Evolutionary conservation across 805 yeast genomes (phyloP).

Genomic region (Candida oleophila): DNA sequence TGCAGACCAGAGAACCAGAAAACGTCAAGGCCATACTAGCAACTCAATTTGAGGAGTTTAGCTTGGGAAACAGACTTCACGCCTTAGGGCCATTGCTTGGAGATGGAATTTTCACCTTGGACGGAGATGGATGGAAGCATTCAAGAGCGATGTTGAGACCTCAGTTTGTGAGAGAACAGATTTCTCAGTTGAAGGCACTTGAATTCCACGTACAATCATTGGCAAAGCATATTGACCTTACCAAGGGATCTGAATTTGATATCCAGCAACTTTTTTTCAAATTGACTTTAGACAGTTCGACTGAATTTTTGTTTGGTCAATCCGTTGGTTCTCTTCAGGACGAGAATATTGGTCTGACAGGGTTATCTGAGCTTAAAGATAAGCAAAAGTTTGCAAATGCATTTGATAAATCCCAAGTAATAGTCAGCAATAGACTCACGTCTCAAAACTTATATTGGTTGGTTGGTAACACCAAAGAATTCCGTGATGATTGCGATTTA

Average conservation of each 20-base stretch:
- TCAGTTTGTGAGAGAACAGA: slow-evolving; percentile 43
- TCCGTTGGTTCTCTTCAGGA: slow-evolving; percentile 24
- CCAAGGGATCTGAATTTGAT: slow-evolving; percentile 28
- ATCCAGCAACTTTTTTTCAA: slow-evolving; percentile 37
- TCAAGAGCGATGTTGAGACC: slow-evolving; percentile 45
- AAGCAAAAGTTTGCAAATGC: slow-evolving; percentile 31
- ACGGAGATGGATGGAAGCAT: slow-evolving; percentile 43
- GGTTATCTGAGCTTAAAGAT: slow-evolving; percentile 26
- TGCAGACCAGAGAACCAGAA: slow-evolving; percentile 37
- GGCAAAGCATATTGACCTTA: slow-evolving; percentile 26
- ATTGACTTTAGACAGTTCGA: slow-evolving; percentile 40
- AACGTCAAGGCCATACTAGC: slow-evolving; percentile 42
- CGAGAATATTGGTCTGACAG: slow-evolving; percentile 10
- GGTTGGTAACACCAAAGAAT: slow-evolving; percentile 18
- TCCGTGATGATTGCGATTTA: slow-evolving; percentile 19
- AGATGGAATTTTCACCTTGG: slow-evolving; percentile 44
- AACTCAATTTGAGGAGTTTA: slow-evolving; percentile 40
- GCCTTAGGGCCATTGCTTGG: slow-evolving; percentile 39
- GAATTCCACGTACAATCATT: slow-evolving; percentile 41
- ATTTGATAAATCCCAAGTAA: slow-evolving; percentile 15
- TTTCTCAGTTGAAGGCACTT: slow-evolving; percentile 38
- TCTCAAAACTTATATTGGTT: not conserved
- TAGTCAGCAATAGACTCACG: slow-evolving; percentile 33
- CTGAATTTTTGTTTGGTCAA: slow-evolving; percentile 43
- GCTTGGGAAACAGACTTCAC: slow-evolving; percentile 36